Percentiles rank a stretch among this genome's conserved stretches.
Conservation (phyloP, 257 asterid genomes). For the Ilex asprella region DNA sequence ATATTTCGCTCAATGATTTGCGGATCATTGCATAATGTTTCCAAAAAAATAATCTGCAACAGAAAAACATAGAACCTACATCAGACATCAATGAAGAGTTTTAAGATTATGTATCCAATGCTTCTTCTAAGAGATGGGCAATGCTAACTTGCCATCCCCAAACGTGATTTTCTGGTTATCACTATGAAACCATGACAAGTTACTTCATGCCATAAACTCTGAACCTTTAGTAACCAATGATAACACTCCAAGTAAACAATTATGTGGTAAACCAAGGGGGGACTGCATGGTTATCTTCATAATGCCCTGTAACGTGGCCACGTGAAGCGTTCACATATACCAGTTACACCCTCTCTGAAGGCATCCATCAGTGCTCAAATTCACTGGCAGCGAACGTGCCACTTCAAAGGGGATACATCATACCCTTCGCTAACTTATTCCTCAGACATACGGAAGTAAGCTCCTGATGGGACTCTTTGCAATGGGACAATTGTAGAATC, state of each 20-base stretch:
- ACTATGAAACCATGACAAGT: no score
- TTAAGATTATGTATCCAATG: constrained; percentile 2
- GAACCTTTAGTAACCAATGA: no score
- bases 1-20: constrained; percentile 89
- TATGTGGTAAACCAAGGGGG: no score
- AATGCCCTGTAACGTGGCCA: no score
- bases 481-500: no score
- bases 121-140: not conserved
- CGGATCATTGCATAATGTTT: constrained; percentile 86
- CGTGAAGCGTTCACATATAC: no score
- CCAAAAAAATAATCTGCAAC: constrained; percentile 86
- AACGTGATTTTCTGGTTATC: no score
- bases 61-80: constrained; percentile 12
- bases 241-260: no score
- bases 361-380: not conserved
- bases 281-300: no score
- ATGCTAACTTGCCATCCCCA: no score
- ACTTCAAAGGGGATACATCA: not conserved
- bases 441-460: not conserved
- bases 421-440: not conserved
- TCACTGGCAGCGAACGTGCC: not conserved
- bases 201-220: no score
- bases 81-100: constrained; percentile 14
- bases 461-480: not conserved
- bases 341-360: no score